These are phyloP conservation scores for Salicornia ramosissima DNA, from an alignment of 148 eudicot species.

Conservation along the genomic window DNA sequence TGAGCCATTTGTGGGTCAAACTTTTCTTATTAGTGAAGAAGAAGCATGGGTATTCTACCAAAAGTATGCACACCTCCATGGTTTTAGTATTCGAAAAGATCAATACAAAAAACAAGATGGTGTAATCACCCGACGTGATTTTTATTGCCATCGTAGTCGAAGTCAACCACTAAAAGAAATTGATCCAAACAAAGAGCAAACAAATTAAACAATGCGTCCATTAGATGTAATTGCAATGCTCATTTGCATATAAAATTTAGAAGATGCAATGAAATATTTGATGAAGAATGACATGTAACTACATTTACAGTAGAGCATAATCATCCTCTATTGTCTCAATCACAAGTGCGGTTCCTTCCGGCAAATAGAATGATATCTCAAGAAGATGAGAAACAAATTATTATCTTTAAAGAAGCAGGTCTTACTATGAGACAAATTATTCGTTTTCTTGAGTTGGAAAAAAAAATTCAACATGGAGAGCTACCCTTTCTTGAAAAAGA, in stretches of 20 bases:
- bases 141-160: background rate
- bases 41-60: background rate
- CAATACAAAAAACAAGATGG: too few species aligned
- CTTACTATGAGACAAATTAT: conserved; percentile 3
- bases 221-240: conserved; percentile 2
- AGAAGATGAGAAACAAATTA: conserved; percentile 4
- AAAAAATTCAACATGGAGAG: background rate
- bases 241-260: conserved; percentile 5
- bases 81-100: background rate
- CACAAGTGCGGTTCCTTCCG: background rate
- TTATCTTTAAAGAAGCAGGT: background rate
- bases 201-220: background rate
- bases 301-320: background rate
- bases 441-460: conserved; percentile 2
- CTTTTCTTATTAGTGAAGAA: background rate
- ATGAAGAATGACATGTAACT: conserved; percentile 4
- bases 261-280: background rate
- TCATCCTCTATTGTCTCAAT: background rate
- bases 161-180: too few species aligned
- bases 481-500: background rate
- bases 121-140: background rate
- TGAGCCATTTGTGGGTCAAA: background rate
- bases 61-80: background rate
- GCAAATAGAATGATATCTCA: background rate
- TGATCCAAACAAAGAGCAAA: conserved; percentile 4